A percentile compares a stretch with the other conserved stretches of the same genome.
Evolutionary conservation across 1,284 basidiomycete genomes (phyloP).

Genomic region (Irpex sp.): DNA sequence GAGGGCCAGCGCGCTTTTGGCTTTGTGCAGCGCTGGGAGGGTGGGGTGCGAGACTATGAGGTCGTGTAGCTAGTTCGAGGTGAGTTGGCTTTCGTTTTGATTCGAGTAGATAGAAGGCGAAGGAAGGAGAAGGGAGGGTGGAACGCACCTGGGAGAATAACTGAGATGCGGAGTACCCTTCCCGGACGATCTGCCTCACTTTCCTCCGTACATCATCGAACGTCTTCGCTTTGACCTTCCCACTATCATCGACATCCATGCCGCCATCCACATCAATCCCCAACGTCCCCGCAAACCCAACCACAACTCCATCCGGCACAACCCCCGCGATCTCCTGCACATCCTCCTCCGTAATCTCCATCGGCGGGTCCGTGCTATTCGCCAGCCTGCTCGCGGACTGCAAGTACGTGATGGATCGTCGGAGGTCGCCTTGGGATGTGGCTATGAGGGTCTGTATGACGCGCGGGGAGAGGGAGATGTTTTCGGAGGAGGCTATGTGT

Average conservation of each 20-base stretch:
- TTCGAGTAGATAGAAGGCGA: too few relatives aligned
- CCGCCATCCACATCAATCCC: slow-evolving; percentile 65
- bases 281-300: slow-evolving; percentile 67
- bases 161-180: slow-evolving; percentile 93
- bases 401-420: slow-evolving; percentile 97
- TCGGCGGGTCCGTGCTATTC: slow-evolving; percentile 63
- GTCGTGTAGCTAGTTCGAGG: slow-evolving; percentile 78
- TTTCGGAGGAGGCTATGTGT: slow-evolving; percentile 73
- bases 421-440: slow-evolving; percentile 89
- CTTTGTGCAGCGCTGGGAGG: slow-evolving; percentile 80
- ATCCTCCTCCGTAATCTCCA: slow-evolving; percentile 67
- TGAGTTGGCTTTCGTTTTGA: too few relatives aligned
- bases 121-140: background rate
- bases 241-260: slow-evolving; percentile 45
- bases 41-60: slow-evolving; percentile 81
- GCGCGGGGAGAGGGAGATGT: slow-evolving; percentile 46
- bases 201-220: slow-evolving; percentile 75
- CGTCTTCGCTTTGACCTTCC: slow-evolving; percentile 31
- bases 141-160: slow-evolving; percentile 78
- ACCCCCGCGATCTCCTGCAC: slow-evolving; percentile 98
- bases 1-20: slow-evolving; percentile 78
- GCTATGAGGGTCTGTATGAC: too few relatives aligned
- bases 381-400: slow-evolving; percentile 92
- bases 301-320: slow-evolving; percentile 76
- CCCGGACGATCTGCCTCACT: slow-evolving; percentile 75